Conservation (phyloP, 768 basidiomycete species). For the Clavaria fumosa region DNA sequence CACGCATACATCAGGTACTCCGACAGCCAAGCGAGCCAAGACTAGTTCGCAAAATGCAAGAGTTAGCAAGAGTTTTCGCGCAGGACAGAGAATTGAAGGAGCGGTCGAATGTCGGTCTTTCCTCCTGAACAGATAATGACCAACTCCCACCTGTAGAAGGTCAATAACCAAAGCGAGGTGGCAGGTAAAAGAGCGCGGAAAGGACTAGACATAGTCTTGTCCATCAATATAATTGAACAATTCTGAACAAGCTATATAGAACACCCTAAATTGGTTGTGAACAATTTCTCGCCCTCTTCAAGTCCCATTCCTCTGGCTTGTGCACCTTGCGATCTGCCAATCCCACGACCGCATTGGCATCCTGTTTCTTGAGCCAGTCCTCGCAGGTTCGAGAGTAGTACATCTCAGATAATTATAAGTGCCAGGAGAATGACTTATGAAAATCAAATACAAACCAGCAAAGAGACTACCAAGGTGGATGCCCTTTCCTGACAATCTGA, state of each 20-base stretch:
- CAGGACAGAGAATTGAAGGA: no score
- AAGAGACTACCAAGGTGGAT: no score
- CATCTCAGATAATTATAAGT: slow-evolving; percentile 46
- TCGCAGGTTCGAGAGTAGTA: slow-evolving; percentile 53
- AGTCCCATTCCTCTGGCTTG: slow-evolving; percentile 27
- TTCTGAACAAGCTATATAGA: slow-evolving; percentile 59
- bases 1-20: no score
- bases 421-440: no score
- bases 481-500: no score
- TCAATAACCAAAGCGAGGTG: background rate
- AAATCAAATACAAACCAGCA: no score
- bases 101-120: slow-evolving; percentile 10
- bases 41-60: no score
- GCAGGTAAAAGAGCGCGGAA: slow-evolving; percentile 5
- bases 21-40: no score
- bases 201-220: slow-evolving; percentile 37
- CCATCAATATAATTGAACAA: slow-evolving; percentile 47
- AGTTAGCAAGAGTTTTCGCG: no score
- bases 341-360: slow-evolving; percentile 27
- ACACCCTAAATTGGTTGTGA: slow-evolving; percentile 40
- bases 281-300: slow-evolving; percentile 34
- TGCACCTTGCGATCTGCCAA: slow-evolving; percentile 31
- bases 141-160: slow-evolving; percentile 35
- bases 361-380: slow-evolving; percentile 48
- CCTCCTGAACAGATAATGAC: slow-evolving; percentile 38